Evolutionary conservation across 2,329 filamentous ascomycete species (phyloP).

Genomic region (Sporothrix brasiliensis): DNA sequence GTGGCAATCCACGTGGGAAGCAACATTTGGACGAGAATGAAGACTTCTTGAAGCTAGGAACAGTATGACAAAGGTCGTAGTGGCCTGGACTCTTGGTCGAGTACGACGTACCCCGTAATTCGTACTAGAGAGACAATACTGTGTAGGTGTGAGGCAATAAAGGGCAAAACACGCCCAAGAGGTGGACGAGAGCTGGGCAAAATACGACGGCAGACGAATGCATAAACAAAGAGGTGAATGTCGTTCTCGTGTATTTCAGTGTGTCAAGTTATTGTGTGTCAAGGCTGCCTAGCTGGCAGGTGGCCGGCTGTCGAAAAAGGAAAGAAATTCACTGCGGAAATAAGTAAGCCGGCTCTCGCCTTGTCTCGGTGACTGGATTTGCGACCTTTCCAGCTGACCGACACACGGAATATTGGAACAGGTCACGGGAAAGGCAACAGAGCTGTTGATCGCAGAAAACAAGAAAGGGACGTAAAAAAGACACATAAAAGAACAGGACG

Average conservation of each 20-base stretch:
- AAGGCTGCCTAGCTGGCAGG: too few species aligned
- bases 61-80: neutral
- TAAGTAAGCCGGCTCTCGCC: conserved; percentile 15
- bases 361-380: conserved; percentile 22
- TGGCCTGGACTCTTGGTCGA: neutral
- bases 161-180: neutral
- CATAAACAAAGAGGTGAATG: neutral
- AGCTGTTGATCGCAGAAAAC: neutral
- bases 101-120: neutral
- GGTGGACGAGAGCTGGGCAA: neutral
- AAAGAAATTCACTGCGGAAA: neutral
- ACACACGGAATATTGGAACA: neutral
- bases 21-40: neutral
- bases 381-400: conserved; percentile 9
- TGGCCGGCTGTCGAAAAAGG: neutral
- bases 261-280: neutral
- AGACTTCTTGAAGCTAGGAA: neutral
- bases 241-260: neutral
- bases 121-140: neutral
- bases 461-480: neutral
- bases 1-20: conserved; percentile 9
- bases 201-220: neutral
- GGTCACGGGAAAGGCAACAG: conserved; percentile 3
- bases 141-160: neutral
- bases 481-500: neutral